A percentile compares a stretch with the other conserved stretches of the same genome.
Conservation (phyloP, 2,329 filamentous ascomycete genomes). For the Exophiala lecanii-corni region DNA sequence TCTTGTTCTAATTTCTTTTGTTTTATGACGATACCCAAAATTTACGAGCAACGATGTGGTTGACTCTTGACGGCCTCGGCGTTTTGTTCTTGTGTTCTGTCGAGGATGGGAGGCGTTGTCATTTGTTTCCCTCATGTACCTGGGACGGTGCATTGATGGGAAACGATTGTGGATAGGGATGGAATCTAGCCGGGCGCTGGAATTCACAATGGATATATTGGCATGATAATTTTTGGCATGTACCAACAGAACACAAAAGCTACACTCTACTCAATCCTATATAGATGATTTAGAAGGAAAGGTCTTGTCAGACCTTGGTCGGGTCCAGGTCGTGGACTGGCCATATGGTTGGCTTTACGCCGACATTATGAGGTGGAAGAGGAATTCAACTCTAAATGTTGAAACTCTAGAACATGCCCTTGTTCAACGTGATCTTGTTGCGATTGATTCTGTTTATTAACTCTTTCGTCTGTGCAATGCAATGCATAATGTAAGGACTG, state of each 20-base stretch:
- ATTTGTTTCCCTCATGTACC: too few relatives aligned
- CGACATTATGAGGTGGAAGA: slow-evolving; percentile 8
- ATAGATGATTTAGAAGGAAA: slow-evolving; percentile 16
- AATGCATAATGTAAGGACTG: too few relatives aligned
- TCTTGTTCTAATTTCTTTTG: slow-evolving; percentile 10
- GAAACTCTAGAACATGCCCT: slow-evolving; percentile 2
- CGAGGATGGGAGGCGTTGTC: background rate
- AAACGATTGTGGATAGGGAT: too few relatives aligned
- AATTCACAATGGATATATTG: slow-evolving; percentile 4
- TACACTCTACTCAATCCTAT: slow-evolving; percentile 22
- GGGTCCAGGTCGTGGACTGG: slow-evolving; percentile 13
- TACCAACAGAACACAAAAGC: slow-evolving; percentile 22
- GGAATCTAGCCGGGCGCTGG: slow-evolving; percentile 12
- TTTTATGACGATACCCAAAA: slow-evolving; percentile 21
- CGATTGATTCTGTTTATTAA: background rate
- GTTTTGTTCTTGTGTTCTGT: slow-evolving; percentile 4
- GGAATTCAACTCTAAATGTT: slow-evolving; percentile 20
- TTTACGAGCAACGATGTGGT: slow-evolving; percentile 6
- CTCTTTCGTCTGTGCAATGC: background rate
- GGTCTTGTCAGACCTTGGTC: background rate
- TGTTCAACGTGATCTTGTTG: background rate
- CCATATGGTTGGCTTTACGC: background rate
- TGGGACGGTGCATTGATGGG: too few relatives aligned
- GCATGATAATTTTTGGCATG: slow-evolving; percentile 3
- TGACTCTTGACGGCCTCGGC: slow-evolving; percentile 7